phyloP scores from a whole-genome alignment of 116 monocot genomes.

The Dioscorea cayenensis region DNA sequence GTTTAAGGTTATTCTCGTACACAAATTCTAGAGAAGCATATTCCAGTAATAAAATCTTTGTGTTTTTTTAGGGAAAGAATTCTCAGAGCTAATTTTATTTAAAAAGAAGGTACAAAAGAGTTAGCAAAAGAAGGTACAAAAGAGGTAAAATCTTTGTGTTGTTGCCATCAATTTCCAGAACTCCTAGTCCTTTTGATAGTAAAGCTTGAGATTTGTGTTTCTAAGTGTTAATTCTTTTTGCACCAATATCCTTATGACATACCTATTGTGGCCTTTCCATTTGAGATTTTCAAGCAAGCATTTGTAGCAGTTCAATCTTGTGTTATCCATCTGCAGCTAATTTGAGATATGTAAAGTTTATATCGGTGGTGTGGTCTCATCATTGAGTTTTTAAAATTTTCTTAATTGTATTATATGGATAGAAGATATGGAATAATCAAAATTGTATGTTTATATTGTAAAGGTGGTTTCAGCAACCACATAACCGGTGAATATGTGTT shows the following conservation, averaged over 20 bases:
- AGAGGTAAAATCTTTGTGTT: too few species aligned
- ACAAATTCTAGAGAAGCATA: background rate
- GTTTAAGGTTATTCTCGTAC: conserved; percentile 59
- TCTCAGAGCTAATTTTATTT: too few species aligned
- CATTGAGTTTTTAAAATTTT: too few species aligned
- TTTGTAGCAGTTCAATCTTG: conserved; percentile 99
- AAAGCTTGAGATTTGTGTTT: background rate
- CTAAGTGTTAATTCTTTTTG: conserved; percentile 7
- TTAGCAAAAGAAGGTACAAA: too few species aligned
- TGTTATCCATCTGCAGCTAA: conserved; percentile 97
- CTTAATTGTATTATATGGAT: too few species aligned
- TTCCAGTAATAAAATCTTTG: background rate
- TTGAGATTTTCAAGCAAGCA: conserved; percentile 98
- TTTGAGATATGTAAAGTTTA: background rate
- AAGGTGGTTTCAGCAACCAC: too few species aligned
- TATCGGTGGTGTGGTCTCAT: background rate
- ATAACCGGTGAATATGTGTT: too few species aligned
- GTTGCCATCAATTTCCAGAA: too few species aligned
- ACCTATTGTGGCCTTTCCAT: conserved; percentile 94
- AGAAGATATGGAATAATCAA: too few species aligned
- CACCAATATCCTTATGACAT: conserved; percentile 99
- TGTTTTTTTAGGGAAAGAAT: too few species aligned
- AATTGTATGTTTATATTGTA: too few species aligned
- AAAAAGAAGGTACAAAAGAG: too few species aligned
- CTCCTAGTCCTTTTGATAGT: background rate